These are phyloP conservation scores for Microsporum canis DNA, from an alignment of 2,329 filamentous ascomycete genomes.

Conservation along the genomic window DNA sequence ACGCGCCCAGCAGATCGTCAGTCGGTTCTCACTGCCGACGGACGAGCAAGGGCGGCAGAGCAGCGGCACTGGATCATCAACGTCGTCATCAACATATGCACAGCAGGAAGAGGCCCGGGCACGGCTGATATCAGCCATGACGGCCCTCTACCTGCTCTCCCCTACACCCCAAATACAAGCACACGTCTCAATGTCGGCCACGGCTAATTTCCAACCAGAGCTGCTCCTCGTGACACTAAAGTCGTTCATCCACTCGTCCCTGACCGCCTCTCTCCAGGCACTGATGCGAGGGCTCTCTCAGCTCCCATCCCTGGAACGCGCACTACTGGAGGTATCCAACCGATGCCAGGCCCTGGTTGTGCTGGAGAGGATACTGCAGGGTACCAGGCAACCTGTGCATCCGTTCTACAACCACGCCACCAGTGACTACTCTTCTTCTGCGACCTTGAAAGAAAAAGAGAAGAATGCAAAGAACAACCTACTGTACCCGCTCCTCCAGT, in stretches of 20 bases:
- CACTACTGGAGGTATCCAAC: slow-evolving; percentile 67
- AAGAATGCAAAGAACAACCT: slow-evolving; percentile 39
- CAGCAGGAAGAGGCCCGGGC: slow-evolving; percentile 64
- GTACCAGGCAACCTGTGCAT: slow-evolving; percentile 56
- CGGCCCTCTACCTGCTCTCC: slow-evolving; percentile 71
- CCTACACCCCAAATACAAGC: slow-evolving; percentile 38
- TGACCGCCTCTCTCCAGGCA: slow-evolving; percentile 66
- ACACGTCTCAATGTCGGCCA: slow-evolving; percentile 26
- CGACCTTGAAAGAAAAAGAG: slow-evolving; percentile 9
- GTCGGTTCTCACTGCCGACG: slow-evolving; percentile 67
- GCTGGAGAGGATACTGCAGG: slow-evolving; percentile 63
- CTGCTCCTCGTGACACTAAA: slow-evolving; percentile 68
- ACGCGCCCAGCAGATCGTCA: slow-evolving; percentile 64
- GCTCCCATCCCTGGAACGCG: slow-evolving; percentile 69
- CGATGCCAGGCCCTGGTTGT: slow-evolving; percentile 88
- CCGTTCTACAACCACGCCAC: slow-evolving; percentile 38
- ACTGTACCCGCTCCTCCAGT: slow-evolving; percentile 58
- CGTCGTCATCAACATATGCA: slow-evolving; percentile 39
- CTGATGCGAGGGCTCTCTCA: slow-evolving; percentile 66
- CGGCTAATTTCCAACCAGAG: slow-evolving; percentile 48
- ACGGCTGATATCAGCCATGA: slow-evolving; percentile 60
- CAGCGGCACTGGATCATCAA: slow-evolving; percentile 9
- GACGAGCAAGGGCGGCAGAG: not conserved
- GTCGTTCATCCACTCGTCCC: slow-evolving; percentile 52
- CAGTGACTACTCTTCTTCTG: slow-evolving; percentile 18